Evolutionary conservation across 768 basidiomycete genomes (phyloP).

Genomic region (Lentinula boryana): DNA sequence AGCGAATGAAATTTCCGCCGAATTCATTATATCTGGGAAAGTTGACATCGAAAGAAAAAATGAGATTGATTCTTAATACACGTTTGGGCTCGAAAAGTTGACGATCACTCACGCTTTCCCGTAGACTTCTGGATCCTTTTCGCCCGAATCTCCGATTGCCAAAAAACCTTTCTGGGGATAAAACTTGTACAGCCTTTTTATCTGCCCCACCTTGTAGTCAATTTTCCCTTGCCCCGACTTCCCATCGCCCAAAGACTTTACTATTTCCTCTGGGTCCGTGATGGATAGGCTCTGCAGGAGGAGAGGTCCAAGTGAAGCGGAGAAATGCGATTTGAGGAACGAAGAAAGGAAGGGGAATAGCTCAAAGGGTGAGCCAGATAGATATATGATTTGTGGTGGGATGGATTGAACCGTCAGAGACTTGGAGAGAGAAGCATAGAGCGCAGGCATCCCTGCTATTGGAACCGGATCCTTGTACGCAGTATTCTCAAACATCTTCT

Average conservation of each 20-base stretch:
- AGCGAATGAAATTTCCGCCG: slow-evolving; percentile 27
- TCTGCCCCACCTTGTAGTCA: slow-evolving; percentile 29
- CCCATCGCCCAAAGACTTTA: slow-evolving; percentile 16
- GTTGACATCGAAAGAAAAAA: neutral
- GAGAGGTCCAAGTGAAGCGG: slow-evolving; percentile 29
- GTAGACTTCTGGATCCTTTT: slow-evolving; percentile 41
- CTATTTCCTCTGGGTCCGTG: slow-evolving; percentile 20
- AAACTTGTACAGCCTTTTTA: slow-evolving; percentile 32
- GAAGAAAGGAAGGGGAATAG: slow-evolving; percentile 37
- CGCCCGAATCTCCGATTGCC: slow-evolving; percentile 37
- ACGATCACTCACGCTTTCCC: slow-evolving; percentile 28
- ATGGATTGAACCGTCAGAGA: slow-evolving; percentile 18
- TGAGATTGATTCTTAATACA: neutral
- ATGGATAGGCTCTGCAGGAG: slow-evolving; percentile 32
- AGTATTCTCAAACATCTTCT: slow-evolving; percentile 28
- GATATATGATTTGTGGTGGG: slow-evolving; percentile 34
- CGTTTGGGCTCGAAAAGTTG: neutral
- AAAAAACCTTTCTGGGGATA: slow-evolving; percentile 39
- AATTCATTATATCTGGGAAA: slow-evolving; percentile 27
- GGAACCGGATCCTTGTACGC: slow-evolving; percentile 32
- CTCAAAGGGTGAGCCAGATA: slow-evolving; percentile 39
- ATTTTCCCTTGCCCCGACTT: slow-evolving; percentile 18
- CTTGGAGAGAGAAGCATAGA: slow-evolving; percentile 30
- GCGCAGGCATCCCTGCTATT: slow-evolving; percentile 40
- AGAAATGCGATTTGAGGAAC: slow-evolving; percentile 30